phyloP scores from a whole-genome alignment of 257 asterid genomes.

The Echium plantagineum region DNA sequence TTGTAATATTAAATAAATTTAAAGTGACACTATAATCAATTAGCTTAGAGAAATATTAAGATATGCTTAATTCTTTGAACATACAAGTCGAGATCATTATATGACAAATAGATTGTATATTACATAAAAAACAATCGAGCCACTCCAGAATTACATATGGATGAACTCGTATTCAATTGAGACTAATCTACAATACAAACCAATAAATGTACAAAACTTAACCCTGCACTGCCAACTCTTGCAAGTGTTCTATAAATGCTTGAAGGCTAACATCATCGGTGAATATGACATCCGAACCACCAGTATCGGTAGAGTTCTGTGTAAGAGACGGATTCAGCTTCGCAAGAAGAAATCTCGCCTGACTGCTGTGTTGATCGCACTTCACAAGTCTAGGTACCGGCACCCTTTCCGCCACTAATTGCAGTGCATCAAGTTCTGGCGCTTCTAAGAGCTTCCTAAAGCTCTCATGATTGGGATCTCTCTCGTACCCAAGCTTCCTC shows the following conservation, averaged over 20 bases:
- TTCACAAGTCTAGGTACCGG: constrained; percentile 79
- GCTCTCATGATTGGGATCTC: constrained; percentile 67
- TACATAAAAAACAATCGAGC: too few relatives aligned
- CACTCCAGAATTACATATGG: not conserved
- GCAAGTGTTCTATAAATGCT: constrained; percentile 74
- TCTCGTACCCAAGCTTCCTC: constrained; percentile 73
- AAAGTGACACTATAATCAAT: too few relatives aligned
- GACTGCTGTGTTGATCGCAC: constrained; percentile 94
- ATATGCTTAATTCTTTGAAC: too few relatives aligned
- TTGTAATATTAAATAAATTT: too few relatives aligned
- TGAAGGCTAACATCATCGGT: constrained; percentile 87
- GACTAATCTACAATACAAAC: constrained; percentile 10
- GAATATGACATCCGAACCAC: constrained; percentile 59
- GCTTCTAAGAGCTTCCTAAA: constrained; percentile 75
- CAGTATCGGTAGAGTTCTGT: constrained; percentile 40
- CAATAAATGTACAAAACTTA: constrained; percentile 16
- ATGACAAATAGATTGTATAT: not conserved
- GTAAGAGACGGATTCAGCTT: constrained; percentile 86
- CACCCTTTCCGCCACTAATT: constrained; percentile 56
- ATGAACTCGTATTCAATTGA: not conserved
- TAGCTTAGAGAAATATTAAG: too few relatives aligned
- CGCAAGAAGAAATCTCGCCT: constrained; percentile 88
- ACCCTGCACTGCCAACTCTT: constrained; percentile 84
- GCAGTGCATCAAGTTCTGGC: constrained; percentile 71
- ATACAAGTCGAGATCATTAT: too few relatives aligned